Evolutionary conservation across 108 stramenopile genomes (phyloP).

Genomic region (Phaeodactylum tricornutum): DNA sequence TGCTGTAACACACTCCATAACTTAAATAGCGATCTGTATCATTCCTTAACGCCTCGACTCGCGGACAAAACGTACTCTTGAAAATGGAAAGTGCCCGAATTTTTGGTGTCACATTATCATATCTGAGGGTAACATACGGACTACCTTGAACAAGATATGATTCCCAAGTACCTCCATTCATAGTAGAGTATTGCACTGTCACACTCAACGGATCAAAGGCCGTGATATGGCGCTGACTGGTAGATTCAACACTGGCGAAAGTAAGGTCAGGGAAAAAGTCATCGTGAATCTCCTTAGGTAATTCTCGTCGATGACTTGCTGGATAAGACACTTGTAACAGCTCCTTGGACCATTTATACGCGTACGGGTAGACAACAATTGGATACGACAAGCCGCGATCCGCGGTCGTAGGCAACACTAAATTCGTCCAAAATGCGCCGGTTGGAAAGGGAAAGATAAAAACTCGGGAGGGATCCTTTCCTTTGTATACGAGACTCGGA

Average conservation of each 20-base stretch:
- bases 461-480: constrained; percentile 6
- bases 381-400: constrained; percentile 59
- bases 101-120: constrained; percentile 37
- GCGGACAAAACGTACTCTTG: constrained; percentile 47
- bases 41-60: constrained; percentile 6
- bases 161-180: constrained; percentile 36
- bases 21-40: constrained; percentile 3
- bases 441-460: constrained; percentile 72
- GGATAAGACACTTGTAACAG: constrained; percentile 64
- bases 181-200: constrained; percentile 41
- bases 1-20: too few species aligned
- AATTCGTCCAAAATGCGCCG: constrained; percentile 84
- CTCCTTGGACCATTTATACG: constrained; percentile 64
- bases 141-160: constrained; percentile 72
- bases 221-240: constrained; percentile 35
- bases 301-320: constrained; percentile 31
- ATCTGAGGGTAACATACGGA: constrained; percentile 62
- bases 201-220: constrained; percentile 73
- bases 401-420: constrained; percentile 43
- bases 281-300: constrained; percentile 41
- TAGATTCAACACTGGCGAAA: constrained; percentile 32
- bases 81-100: constrained; percentile 58
- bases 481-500: constrained; percentile 35
- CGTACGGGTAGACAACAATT: constrained; percentile 72
- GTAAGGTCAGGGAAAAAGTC: constrained; percentile 59